These are phyloP conservation scores for Stellera chamaejasme DNA, from an alignment of 345 rosid species.

Conservation along the genomic window DNA sequence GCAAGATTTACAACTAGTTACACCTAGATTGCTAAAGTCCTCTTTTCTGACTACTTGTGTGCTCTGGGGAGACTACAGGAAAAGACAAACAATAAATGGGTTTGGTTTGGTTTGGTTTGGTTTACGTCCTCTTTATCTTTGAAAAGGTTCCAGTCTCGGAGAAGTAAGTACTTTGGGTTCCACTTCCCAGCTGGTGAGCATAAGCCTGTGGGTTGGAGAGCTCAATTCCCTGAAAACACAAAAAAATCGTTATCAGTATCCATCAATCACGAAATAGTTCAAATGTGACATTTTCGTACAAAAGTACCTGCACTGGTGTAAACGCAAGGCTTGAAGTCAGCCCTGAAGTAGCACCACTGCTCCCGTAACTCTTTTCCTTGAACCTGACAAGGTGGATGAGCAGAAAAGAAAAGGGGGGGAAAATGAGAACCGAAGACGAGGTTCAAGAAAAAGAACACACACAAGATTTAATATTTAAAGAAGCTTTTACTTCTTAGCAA, in stretches of 20 bases:
- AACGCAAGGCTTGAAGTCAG: constrained; percentile 89
- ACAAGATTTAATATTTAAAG: not conserved
- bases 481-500: constrained; percentile 65
- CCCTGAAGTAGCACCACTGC: constrained; percentile 90
- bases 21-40: no score
- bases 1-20: no score
- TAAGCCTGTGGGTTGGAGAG: constrained; percentile 82
- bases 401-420: constrained; percentile 1
- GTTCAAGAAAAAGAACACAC: not conserved
- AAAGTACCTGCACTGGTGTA: constrained; percentile 85
- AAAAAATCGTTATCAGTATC: not conserved
- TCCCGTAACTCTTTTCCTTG: constrained; percentile 68
- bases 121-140: constrained; percentile 66
- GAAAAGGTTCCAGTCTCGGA: constrained; percentile 91
- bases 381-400: constrained; percentile 40
- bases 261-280: no score
- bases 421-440: constrained; percentile 4
- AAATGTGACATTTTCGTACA: not conserved
- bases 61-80: no score
- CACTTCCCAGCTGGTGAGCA: constrained; percentile 69
- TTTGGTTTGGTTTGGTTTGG: constrained; percentile 1
- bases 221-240: constrained; percentile 65
- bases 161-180: constrained; percentile 93
- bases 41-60: no score
- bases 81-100: no score